Evolutionary conservation across 352 stramenopile species (phyloP).

Genomic region (Phytophthora citrophthora): DNA sequence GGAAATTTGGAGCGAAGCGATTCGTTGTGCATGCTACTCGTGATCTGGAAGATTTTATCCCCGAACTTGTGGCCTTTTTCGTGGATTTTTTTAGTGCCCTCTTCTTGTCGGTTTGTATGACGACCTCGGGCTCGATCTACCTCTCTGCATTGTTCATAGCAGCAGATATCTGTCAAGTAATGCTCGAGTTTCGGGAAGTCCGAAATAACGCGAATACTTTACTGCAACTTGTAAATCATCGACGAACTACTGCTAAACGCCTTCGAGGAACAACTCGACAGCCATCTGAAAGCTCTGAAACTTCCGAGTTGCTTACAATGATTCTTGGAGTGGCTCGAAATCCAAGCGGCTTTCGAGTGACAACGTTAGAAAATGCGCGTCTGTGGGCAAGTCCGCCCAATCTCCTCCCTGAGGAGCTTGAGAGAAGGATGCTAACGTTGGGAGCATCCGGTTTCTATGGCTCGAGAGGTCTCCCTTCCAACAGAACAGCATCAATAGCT

Average conservation of each 20-base stretch:
- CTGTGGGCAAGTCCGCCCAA: conserved; percentile 19
- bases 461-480: conserved; percentile 6
- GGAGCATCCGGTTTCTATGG: conserved; percentile 11
- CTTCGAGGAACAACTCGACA: neutral
- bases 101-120: conserved; percentile 30
- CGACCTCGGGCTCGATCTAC: conserved; percentile 9
- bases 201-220: conserved; percentile 12
- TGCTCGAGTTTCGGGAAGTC: conserved; percentile 25
- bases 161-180: conserved; percentile 7
- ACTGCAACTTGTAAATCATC: conserved; percentile 1
- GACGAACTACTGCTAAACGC: neutral
- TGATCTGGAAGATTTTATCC: conserved; percentile 27
- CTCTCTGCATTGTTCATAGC: conserved; percentile 22
- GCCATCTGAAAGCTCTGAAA: neutral
- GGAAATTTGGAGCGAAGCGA: conserved; percentile 24
- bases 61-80: conserved; percentile 19
- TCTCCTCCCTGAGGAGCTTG: conserved; percentile 8
- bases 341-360: conserved; percentile 9
- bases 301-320: neutral
- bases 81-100: conserved; percentile 32
- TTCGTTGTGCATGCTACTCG: conserved; percentile 14
- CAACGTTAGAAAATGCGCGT: neutral
- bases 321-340: conserved; percentile 18
- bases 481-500: conserved; percentile 6
- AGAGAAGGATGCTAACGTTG: conserved; percentile 11